Conservation (phyloP, 164 flowering plant genomes). For the Nelumbo lutea region DNA sequence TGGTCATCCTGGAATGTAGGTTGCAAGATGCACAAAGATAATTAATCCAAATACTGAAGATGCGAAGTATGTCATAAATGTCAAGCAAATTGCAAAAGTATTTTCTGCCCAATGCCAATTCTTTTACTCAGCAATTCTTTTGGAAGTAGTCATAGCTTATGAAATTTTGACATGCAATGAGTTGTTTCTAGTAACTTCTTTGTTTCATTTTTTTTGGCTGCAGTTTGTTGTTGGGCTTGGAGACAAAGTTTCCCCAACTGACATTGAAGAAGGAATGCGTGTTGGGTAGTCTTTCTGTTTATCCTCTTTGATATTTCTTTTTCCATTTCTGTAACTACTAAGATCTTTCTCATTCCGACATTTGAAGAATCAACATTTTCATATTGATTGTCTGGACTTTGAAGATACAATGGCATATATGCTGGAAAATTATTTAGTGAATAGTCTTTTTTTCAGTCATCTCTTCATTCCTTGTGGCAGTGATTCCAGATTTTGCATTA, state of each 20-base stretch:
- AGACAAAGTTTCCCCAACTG: slow-evolving; percentile 96
- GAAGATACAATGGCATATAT: too few relatives aligned
- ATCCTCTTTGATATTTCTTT: background rate
- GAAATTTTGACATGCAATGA: background rate
- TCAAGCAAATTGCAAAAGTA: slow-evolving; percentile 98
- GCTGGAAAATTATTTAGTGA: too few relatives aligned
- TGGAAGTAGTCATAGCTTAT: background rate
- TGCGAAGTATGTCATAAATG: slow-evolving; percentile 97
- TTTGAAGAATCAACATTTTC: too few relatives aligned
- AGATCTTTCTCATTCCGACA: background rate
- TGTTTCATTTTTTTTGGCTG: slow-evolving; percentile 5
- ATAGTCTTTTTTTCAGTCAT: too few relatives aligned
- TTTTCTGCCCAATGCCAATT: too few relatives aligned
- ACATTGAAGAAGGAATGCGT: slow-evolving; percentile 99
- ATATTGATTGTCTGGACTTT: too few relatives aligned
- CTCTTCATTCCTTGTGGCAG: too few relatives aligned
- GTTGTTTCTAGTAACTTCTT: background rate
- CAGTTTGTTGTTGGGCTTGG: slow-evolving; percentile 99
- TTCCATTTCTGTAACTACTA: background rate
- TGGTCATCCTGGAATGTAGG: slow-evolving; percentile 35
- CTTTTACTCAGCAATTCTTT: background rate
- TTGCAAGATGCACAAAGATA: slow-evolving; percentile 98
- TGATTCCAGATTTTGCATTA: too few relatives aligned
- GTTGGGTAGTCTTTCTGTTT: slow-evolving; percentile 63
- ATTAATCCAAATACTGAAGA: slow-evolving; percentile 91